Base-by-base conservation (phyloP, 2,329 filamentous ascomycete species). In the Xylariaceae sp. region DNA sequence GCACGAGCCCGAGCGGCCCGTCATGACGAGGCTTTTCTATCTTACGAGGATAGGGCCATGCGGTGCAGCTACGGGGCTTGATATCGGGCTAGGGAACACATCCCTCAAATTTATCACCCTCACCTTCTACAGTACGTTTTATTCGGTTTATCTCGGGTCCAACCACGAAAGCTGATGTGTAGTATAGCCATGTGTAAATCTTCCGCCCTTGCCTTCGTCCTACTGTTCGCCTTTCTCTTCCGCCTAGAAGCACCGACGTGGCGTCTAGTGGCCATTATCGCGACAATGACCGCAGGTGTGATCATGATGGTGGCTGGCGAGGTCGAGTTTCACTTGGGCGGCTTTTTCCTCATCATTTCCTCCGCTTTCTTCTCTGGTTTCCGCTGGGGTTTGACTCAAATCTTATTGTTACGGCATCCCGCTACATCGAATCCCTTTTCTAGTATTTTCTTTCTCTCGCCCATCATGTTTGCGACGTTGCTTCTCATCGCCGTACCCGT, bases 251-350 rank as follows among this genome's bases (percentile, higher is more conserved):
- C 83, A 10, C 90, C 89, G 0, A 96, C 92, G 0, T 85, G 88
- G 78, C 88, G 87, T 63, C 81, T 99, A 8, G 87, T 95, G 37
- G 78, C 80, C 60, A 94, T 97, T 62, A 97, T 99, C 62, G 80
- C 84, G 49, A 85, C 88, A 65, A 97, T 99, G 94, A 96, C 92
- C 0, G 65, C 85, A 2, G 94, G 94, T 56, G 92, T 99, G 8
- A 80, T 99, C 57, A 95, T 97, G 85, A 99, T 99, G 94, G 94
- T 97, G 0, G 90, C 91, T 5, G 94, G 92, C 56, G 94, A 99
- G 73, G 86, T 95, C 36, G 85, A 90, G 47, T 99, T 99, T 72
- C 85, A 91, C 63, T 78, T 87, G 0, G 79, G 89, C 29, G 94
- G 94, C 40, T 99, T 99, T 71, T 73, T 90, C 44, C 86, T 99